phyloP scores from a whole-genome alignment of 805 yeast species.

The Cyberlindnera samutprakarnensis region DNA sequence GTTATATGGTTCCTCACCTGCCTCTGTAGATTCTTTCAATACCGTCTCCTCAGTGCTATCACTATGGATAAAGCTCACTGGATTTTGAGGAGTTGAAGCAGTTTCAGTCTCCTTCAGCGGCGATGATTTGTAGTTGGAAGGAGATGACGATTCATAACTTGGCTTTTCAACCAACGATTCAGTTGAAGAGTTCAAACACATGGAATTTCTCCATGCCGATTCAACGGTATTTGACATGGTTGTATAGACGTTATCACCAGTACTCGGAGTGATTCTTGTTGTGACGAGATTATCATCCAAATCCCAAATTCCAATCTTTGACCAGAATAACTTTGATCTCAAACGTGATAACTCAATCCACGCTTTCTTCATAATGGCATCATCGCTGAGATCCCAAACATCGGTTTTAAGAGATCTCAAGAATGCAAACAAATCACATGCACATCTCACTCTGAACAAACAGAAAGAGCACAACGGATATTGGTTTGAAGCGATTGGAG shows the following conservation, averaged over 20 bases:
- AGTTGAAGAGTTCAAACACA: conserved; percentile 8
- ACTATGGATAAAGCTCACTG: conserved; percentile 1
- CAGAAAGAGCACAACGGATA: conserved; percentile 82
- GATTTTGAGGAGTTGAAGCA: neutral
- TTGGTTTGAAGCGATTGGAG: conserved; percentile 28
- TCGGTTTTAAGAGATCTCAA: conserved; percentile 52
- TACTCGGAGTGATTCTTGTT: conserved; percentile 25
- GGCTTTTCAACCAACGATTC: conserved; percentile 11
- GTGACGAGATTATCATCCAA: conserved; percentile 26
- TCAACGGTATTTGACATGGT: conserved; percentile 5
- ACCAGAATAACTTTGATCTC: conserved; percentile 74
- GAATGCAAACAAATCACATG: conserved; percentile 77
- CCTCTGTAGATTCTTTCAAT: neutral
- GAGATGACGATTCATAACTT: neutral
- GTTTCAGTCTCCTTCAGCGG: conserved; percentile 11
- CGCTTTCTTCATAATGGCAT: conserved; percentile 35
- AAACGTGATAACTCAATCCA: conserved; percentile 62
- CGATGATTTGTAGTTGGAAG: conserved; percentile 10
- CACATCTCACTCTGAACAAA: conserved; percentile 66
- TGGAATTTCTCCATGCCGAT: conserved; percentile 4
- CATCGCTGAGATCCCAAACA: conserved; percentile 51
- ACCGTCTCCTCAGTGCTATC: neutral
- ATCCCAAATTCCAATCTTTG: conserved; percentile 78
- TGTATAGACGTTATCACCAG: conserved; percentile 13
- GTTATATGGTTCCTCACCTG: neutral